phyloP scores from a whole-genome alignment of 176 grass and related monocot genomes.

The Aegilops speltoides region DNA sequence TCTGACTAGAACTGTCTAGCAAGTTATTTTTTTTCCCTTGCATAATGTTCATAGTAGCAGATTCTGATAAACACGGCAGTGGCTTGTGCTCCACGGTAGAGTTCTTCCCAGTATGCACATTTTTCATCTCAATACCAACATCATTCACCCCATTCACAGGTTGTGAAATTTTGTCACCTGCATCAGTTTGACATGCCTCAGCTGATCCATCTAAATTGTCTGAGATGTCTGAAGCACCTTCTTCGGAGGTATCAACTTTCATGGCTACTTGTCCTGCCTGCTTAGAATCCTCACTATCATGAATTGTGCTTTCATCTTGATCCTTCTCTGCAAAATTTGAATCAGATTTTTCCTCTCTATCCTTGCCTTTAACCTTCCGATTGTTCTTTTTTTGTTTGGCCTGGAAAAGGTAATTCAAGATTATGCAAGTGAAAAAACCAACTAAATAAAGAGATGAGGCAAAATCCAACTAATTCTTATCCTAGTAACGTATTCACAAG shows the following conservation, averaged over 20 bases:
- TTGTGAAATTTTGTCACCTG: constrained; percentile 29
- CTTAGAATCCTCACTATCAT: constrained; percentile 51
- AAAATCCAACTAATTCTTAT: neutral
- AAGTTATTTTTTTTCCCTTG: constrained; percentile 62
- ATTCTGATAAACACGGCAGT: constrained; percentile 53
- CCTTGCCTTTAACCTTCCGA: constrained; percentile 76
- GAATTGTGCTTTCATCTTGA: constrained; percentile 44
- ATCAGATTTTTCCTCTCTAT: constrained; percentile 59
- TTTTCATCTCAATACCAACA: constrained; percentile 41
- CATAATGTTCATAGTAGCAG: constrained; percentile 52
- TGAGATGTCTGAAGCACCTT: constrained; percentile 60
- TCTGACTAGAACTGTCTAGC: constrained; percentile 53
- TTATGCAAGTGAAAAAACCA: neutral
- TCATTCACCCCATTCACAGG: constrained; percentile 38
- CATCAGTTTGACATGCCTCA: constrained; percentile 46
- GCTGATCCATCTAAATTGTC: constrained; percentile 46
- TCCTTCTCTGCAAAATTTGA: constrained; percentile 42
- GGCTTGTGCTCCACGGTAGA: constrained; percentile 51
- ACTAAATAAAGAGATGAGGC: neutral
- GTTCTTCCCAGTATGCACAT: constrained; percentile 45
- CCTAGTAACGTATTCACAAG: neutral
- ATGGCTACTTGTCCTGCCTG: constrained; percentile 26
- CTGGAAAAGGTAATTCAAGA: constrained; percentile 39
- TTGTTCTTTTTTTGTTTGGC: constrained; percentile 78
- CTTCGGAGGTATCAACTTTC: constrained; percentile 47